Evolutionary conservation across 208 protist genomes (phyloP).

Genomic region (Leishmania major): DNA sequence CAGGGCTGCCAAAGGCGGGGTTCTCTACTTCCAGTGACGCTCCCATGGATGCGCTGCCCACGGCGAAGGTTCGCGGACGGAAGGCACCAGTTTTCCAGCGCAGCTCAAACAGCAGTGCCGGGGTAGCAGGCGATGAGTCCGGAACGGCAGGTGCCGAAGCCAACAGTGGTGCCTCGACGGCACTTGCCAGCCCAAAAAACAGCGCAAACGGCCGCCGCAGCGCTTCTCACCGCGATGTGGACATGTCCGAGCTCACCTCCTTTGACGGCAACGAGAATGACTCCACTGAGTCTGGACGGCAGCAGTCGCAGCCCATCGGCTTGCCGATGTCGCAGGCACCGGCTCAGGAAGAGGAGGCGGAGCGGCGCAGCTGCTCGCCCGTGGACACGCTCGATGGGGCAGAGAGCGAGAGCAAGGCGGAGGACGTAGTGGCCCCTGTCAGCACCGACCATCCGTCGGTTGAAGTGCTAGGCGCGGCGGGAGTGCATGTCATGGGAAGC

Average conservation of each 20-base stretch:
- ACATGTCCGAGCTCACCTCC: conserved; percentile 7
- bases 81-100: conserved; percentile 1
- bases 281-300: conserved; percentile 2
- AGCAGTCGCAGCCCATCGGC: no score
- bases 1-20: conserved; percentile 7
- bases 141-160: conserved; percentile 7
- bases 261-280: conserved; percentile 13
- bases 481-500: conserved; percentile 29
- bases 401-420: conserved; percentile 29
- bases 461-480: conserved; percentile 19
- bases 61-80: conserved; percentile 2
- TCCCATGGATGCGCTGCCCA: conserved; percentile 12
- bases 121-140: conserved; percentile 7
- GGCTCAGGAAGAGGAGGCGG: not conserved
- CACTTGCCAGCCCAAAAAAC: not conserved
- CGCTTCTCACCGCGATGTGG: not conserved
- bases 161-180: not conserved
- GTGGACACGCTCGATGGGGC: conserved; percentile 31
- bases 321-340: not conserved
- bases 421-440: conserved; percentile 4
- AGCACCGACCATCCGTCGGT: conserved; percentile 3
- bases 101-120: not conserved
- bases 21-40: conserved; percentile 11
- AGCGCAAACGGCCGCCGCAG: not conserved
- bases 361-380: conserved; percentile 19